phyloP scores from a whole-genome alignment of 140 eudicot genomes.

The Cichorium intybus region DNA sequence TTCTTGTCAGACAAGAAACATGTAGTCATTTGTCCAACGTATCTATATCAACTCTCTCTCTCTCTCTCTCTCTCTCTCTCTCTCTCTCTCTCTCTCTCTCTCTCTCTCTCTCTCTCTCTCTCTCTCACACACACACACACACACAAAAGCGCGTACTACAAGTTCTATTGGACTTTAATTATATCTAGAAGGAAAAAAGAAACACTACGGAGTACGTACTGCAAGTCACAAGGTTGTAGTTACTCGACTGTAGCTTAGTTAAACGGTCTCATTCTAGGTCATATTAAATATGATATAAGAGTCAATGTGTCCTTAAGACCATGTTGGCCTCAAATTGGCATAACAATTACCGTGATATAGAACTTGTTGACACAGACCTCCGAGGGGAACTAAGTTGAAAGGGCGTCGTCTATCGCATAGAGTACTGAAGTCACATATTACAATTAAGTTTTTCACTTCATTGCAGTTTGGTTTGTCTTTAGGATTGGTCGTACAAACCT shows the following conservation, averaged over 20 bases:
- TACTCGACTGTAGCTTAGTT: background rate
- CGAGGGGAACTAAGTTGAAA: background rate
- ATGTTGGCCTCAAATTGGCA: background rate
- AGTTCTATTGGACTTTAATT: background rate
- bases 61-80: background rate
- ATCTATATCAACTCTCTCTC: background rate
- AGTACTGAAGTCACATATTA: background rate
- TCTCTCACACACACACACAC: background rate
- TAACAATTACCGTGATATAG: background rate
- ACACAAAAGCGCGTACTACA: background rate
- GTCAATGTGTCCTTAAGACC: background rate
- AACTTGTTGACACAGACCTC: background rate
- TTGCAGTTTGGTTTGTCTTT: background rate
- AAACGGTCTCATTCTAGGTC: background rate
- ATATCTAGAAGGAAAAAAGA: background rate
- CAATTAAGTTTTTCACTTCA: background rate
- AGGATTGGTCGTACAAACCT: background rate
- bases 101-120: background rate
- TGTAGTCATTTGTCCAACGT: background rate
- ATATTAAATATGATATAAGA: background rate
- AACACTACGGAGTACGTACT: slow-evolving; percentile 1
- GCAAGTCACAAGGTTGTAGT: slow-evolving; percentile 3
- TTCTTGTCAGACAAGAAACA: slow-evolving; percentile 21
- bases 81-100: background rate
- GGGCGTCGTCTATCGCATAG: background rate